Conservation (phyloP, 2,329 filamentous ascomycete genomes). For the Aspergillus sp. region DNA sequence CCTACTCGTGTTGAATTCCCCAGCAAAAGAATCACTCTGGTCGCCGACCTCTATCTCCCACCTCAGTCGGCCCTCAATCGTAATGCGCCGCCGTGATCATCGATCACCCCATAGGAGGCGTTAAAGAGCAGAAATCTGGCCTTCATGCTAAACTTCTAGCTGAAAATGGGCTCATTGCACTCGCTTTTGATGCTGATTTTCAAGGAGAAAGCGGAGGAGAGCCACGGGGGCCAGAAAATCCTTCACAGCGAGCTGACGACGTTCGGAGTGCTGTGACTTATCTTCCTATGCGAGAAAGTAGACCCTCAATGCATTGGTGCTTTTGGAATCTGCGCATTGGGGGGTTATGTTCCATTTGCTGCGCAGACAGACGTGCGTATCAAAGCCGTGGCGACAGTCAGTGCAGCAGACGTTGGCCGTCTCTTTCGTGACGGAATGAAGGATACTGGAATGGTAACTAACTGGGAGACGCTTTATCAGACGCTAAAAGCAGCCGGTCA, state of each 20-base stretch:
- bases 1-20: slow-evolving; percentile 1
- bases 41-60: slow-evolving; percentile 1
- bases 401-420: slow-evolving; percentile 24
- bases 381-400: slow-evolving; percentile 32
- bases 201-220: slow-evolving; percentile 33
- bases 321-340: slow-evolving; percentile 34
- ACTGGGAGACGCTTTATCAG: slow-evolving; percentile 1
- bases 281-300: slow-evolving; percentile 22
- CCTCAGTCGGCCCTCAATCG: background rate
- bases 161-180: slow-evolving; percentile 24
- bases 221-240: slow-evolving; percentile 34
- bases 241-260: slow-evolving; percentile 31
- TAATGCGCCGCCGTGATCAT: slow-evolving; percentile 19
- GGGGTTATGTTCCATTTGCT: slow-evolving; percentile 31
- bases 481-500: slow-evolving; percentile 4
- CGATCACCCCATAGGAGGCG: slow-evolving; percentile 23
- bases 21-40: slow-evolving; percentile 3
- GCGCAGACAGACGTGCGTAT: slow-evolving; percentile 34
- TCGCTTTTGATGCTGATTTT: slow-evolving; percentile 34
- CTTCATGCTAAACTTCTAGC: slow-evolving; percentile 26
- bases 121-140: slow-evolving; percentile 36
- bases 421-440: slow-evolving; percentile 18
- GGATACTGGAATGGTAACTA: slow-evolving; percentile 3
- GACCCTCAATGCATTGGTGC: slow-evolving; percentile 28
- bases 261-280: slow-evolving; percentile 29